These are phyloP conservation scores for Phytophthora constricta DNA, from an alignment of 352 stramenopile genomes.

Conservation along the genomic window DNA sequence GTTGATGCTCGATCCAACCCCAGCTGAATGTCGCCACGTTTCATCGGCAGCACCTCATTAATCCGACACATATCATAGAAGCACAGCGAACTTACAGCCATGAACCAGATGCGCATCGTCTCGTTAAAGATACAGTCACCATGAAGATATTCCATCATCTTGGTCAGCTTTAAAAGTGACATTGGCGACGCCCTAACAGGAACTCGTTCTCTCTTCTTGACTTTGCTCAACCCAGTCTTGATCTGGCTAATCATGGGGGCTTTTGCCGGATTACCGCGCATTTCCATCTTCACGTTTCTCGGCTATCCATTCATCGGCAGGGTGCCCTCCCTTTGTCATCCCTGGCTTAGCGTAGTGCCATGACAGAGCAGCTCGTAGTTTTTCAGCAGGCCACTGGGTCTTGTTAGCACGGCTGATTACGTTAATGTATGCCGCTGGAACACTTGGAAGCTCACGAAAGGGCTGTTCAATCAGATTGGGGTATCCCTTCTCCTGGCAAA, in stretches of 20 bases:
- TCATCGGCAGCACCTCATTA: slow-evolving; percentile 13
- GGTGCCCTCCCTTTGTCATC: slow-evolving; percentile 12
- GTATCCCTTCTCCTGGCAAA: slow-evolving; percentile 26
- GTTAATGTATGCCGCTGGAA: slow-evolving; percentile 32
- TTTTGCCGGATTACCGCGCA: slow-evolving; percentile 1
- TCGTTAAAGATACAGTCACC: slow-evolving; percentile 18
- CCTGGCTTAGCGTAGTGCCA: slow-evolving; percentile 21
- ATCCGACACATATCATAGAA: slow-evolving; percentile 37
- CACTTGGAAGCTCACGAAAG: slow-evolving; percentile 29
- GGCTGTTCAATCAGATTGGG: slow-evolving; percentile 22
- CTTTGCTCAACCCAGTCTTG: slow-evolving; percentile 4
- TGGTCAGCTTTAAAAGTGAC: slow-evolving; percentile 13
- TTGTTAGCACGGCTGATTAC: slow-evolving; percentile 2
- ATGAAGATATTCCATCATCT: slow-evolving; percentile 2
- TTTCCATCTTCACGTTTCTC: not conserved
- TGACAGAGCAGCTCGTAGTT: slow-evolving; percentile 1
- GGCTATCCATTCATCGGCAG: slow-evolving; percentile 14
- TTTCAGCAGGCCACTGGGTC: slow-evolving; percentile 15
- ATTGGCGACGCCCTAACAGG: slow-evolving; percentile 12
- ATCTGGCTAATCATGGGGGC: slow-evolving; percentile 13
- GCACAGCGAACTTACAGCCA: slow-evolving; percentile 9
- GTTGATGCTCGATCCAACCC: not conserved
- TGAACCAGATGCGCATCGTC: slow-evolving; percentile 21
- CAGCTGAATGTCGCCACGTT: slow-evolving; percentile 14
- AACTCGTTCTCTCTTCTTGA: slow-evolving; percentile 13